Evolutionary conservation across 331 rosid genomes (phyloP), one percentile per base, ranked within the genome.

Genomic region (Arachis monticola): DNA sequence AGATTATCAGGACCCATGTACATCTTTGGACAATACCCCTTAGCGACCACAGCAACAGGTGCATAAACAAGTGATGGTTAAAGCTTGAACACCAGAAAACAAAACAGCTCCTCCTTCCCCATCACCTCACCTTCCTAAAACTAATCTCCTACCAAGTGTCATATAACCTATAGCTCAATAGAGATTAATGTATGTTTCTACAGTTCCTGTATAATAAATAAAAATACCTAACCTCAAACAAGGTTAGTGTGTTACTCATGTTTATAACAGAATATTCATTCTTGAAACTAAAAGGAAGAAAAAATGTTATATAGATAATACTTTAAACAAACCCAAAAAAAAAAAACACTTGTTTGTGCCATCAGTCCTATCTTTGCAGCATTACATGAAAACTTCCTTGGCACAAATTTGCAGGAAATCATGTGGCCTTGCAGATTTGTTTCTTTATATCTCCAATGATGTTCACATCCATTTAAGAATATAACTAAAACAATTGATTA

Each of bases 401-500:
- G 10, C 17, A 64, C 35, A 64, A 53, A 65, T 42, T 32, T 44
- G 57, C 35, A 53, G 8, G 65, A 30, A 64, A 74, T 55, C 42
- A 13, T 38, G 55, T 44, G 30, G 67, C 35, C 52, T 50, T 4
- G 60, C 67, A 62, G 11, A 53, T 32, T 63, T 40, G 22, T 52
- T 50, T 8, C 48, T 57, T 57, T 72, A n/a, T 46, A 53, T 57
- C 78, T 79, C 64, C 5, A 80, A 47, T 17, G 8, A 14, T 67
- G 53, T 31, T 67, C 40, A 61, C 10, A 31, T 52, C 55, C 35
- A 42, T 35, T 35, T 51, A 58, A 72, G 56, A 72, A 48, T n/a
- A 11, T 41, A 69, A 69, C 55, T 48, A 10, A 70, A 57, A 50
- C 46, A 11, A 70, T 72, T 72, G 68, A 60, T 67, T 41, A 75